Evolutionary conservation across 2,329 filamentous ascomycete genomes (phyloP).

Genomic region (Aureobasidium melanogenum): DNA sequence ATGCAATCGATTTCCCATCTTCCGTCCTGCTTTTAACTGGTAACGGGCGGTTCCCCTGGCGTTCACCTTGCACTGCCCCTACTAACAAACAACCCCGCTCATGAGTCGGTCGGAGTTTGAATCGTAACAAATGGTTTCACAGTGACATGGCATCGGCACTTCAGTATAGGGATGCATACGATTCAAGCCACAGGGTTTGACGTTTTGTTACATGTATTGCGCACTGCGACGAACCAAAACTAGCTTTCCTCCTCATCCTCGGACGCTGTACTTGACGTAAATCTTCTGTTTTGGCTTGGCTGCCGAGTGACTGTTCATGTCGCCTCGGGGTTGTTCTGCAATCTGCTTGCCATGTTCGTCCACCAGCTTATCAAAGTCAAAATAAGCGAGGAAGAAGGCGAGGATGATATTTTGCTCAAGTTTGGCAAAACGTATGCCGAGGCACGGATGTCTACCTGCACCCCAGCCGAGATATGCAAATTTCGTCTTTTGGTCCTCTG

Average conservation of each 20-base stretch:
- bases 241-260: background rate
- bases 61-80: conserved; percentile 6
- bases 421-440: conserved; percentile 41
- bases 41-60: conserved; percentile 5
- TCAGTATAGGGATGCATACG: background rate
- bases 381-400: conserved; percentile 41
- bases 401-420: conserved; percentile 44
- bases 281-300: conserved; percentile 31
- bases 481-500: conserved; percentile 37
- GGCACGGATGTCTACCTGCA: conserved; percentile 35
- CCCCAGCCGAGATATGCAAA: conserved; percentile 23
- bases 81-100: background rate
- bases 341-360: conserved; percentile 31
- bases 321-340: conserved; percentile 23
- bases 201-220: conserved; percentile 2
- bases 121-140: background rate
- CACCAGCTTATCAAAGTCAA: conserved; percentile 36
- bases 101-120: background rate
- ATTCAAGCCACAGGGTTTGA: conserved; percentile 5
- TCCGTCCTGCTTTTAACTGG: background rate
- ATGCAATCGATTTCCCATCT: conserved; percentile 2
- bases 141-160: background rate
- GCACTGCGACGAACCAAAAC: background rate
- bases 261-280: conserved; percentile 31
- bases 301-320: conserved; percentile 32